Base-by-base conservation (phyloP, 805 yeast genomes). In the Candida manassasensis region DNA sequence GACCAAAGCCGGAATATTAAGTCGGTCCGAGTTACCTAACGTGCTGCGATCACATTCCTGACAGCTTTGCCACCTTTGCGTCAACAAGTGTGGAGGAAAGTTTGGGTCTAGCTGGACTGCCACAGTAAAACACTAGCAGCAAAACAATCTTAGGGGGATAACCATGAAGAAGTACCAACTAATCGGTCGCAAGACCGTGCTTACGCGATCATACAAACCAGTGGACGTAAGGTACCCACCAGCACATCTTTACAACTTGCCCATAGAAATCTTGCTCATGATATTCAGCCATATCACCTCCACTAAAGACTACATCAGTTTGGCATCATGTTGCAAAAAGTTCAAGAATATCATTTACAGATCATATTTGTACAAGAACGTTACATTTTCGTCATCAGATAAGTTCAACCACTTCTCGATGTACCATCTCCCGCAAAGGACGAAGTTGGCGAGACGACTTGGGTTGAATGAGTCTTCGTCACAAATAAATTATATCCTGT, bases 81-180 rank as follows among this genome's bases (percentile, higher is more conserved):
- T n/a, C n/a, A n/a, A n/a, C n/a, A n/a, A n/a, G n/a, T n/a, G n/a
- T n/a, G n/a, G n/a, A n/a, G n/a, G n/a, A n/a, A n/a, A n/a, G n/a
- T n/a, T n/a, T n/a, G n/a, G n/a, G n/a, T n/a, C n/a, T n/a, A n/a
- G n/a, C 25, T 11, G 11, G 25, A 21, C 11, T 21, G 11, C 25
- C 25, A 11, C 25, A 11, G 25, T 9, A 8, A 16, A 17, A 16
- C 9, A 18, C n/a, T n/a, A n/a, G n/a, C n/a, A n/a, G n/a, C n/a
- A n/a, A n/a, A 30, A n/a, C n/a, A n/a, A n/a, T n/a, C n/a, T n/a
- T n/a, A n/a, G n/a, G n/a, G n/a, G n/a, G n/a, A 22, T 11, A 27
- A 27, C n/a, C 17, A 65, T 65, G 71, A 58, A 50, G 38, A 56
- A 60, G 34, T 60, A 68, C 40, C 75, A 69, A 48, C 48, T 69